A percentile compares a stretch with the other conserved stretches of the same genome.
phyloP scores from a whole-genome alignment of 2,329 filamentous ascomycete species.

The Sarocladium strictum region DNA sequence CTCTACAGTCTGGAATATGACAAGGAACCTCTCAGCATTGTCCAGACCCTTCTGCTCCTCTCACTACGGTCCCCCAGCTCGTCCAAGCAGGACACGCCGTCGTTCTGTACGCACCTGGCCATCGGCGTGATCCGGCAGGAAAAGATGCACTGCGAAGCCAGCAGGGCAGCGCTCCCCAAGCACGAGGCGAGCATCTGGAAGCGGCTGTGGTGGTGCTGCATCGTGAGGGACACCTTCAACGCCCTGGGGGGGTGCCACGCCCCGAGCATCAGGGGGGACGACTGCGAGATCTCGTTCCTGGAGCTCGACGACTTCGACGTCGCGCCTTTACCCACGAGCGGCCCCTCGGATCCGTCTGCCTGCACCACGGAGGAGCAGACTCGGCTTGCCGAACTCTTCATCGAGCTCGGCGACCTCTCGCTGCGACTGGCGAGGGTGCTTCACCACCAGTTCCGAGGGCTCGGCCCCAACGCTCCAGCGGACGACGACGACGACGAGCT shows the following conservation, averaged over 20 bases:
- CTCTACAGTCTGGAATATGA: constrained; percentile 1
- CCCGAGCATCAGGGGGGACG: neutral
- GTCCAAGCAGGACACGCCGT: neutral
- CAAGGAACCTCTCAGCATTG: neutral
- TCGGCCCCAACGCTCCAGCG: neutral
- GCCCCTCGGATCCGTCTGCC: neutral
- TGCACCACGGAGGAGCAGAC: neutral
- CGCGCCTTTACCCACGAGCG: neutral
- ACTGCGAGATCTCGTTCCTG: neutral
- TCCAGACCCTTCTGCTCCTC: neutral
- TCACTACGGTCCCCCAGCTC: neutral
- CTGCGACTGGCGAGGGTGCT: neutral
- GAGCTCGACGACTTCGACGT: constrained; percentile 2
- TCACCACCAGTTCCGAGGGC: neutral
- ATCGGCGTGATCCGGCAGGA: neutral
- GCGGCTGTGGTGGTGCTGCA: constrained; percentile 6
- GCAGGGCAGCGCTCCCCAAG: neutral
- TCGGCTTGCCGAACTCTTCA: neutral
- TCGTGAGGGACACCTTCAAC: neutral
- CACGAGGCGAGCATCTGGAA: neutral
- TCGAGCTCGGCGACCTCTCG: neutral
- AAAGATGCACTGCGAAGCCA: neutral
- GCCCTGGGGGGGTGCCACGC: neutral
- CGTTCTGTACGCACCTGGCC: neutral
- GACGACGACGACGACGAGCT: neutral